Evolutionary conservation across 1,284 basidiomycete species (phyloP), one percentile per base, ranked within the genome.

Genomic region (Veloporphyrellus conicus): DNA sequence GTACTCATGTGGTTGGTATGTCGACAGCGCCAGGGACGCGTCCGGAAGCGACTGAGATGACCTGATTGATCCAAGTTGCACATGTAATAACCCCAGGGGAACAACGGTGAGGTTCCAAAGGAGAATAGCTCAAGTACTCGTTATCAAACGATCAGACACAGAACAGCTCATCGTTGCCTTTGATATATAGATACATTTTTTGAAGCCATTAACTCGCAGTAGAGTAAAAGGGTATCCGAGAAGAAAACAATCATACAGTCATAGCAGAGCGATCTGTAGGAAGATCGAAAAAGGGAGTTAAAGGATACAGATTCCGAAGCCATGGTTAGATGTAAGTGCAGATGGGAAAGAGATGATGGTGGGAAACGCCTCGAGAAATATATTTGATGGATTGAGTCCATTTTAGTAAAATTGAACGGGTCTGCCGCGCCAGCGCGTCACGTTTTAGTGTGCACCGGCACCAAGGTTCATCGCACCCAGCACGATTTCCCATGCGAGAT

Each of bases 401-500:
- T 54, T 64, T 63, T 52, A 31, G 47, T 46, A 55, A 49, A 18
- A 47, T 48, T 41, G 43, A 8, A 55, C 45, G 47, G 52, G 49
- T 49, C 38, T 25, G 43, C 50, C 48, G 53, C 50, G 56, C 53
- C 43, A 47, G 52, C 55, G 52, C 56, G 46, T 51, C 60, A 45
- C 43, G 7, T 52, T 49, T 61, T 43, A 65, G 48, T 43, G 66
- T 45, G 54, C 63, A 41, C 66, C 66, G 41, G 68, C 76, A 46
- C 77, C 80, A 48, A 83, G 64, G 57, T 81, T 80, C 62, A 84
- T 72, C n/a, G 82, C 79, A 35, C 79, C 79, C 35, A 83, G 69
- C 37, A 84, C 70, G 55, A 85, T 71, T 58, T 84, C 79, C 84
- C 86, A 90, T 12, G 84, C 82, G 52, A 82, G 73, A 50, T 84